Evolutionary conservation across 768 basidiomycete genomes (phyloP).

Genomic region (Pleurotus pulmonarius): DNA sequence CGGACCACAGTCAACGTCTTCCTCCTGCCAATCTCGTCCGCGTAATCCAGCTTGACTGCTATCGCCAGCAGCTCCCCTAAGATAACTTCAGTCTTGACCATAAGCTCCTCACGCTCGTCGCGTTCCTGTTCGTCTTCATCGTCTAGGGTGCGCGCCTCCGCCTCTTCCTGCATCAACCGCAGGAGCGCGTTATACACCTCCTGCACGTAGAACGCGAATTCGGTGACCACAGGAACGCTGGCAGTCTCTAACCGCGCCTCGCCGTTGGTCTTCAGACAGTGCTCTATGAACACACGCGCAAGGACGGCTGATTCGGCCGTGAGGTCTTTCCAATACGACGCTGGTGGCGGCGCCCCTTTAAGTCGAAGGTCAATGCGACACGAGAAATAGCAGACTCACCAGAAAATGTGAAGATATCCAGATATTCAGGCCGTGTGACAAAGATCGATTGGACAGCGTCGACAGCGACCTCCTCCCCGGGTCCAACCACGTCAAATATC

Average conservation of each 20-base stretch:
- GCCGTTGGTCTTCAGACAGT: conserved; percentile 61
- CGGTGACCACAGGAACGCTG: conserved; percentile 83
- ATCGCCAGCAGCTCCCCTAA: conserved; percentile 80
- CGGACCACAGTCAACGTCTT: conserved; percentile 89
- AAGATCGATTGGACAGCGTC: conserved; percentile 81
- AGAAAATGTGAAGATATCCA: conserved; percentile 69
- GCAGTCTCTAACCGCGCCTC: conserved; percentile 65
- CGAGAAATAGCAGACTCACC: conserved; percentile 41
- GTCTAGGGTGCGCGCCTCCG: conserved; percentile 29
- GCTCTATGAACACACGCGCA: conserved; percentile 81
- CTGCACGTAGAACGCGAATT: conserved; percentile 83
- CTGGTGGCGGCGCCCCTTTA: conserved; percentile 28
- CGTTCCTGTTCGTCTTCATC: conserved; percentile 40
- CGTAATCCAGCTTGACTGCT: conserved; percentile 82
- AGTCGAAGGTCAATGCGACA: not conserved
- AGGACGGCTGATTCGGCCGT: conserved; percentile 82
- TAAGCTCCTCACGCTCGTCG: conserved; percentile 52
- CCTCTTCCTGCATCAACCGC: conserved; percentile 35
- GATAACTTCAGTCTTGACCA: conserved; percentile 65
- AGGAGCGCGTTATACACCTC: conserved; percentile 66
- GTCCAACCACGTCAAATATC: conserved; percentile 61
- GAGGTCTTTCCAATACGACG: conserved; percentile 70
- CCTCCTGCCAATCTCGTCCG: conserved; percentile 90
- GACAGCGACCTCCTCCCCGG: conserved; percentile 69
- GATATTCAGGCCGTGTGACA: conserved; percentile 63